Percentiles rank a stretch among this genome's conserved stretches.
These are phyloP conservation scores for Berberis vulgaris DNA, from an alignment of 164 flowering plant genomes.

Conservation along the genomic window DNA sequence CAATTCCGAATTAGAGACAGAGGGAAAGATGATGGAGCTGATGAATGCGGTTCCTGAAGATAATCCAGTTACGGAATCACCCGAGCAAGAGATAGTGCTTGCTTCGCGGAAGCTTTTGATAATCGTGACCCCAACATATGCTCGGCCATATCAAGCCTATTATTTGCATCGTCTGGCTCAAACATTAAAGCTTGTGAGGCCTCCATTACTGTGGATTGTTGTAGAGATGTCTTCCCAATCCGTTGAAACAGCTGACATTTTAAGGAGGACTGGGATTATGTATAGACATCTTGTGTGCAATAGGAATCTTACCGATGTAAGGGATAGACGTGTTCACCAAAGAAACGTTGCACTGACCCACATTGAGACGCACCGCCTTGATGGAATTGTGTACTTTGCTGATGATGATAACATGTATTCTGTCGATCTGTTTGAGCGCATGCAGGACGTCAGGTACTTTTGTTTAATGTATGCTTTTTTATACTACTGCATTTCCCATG, in stretches of 20 bases:
- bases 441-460: slow-evolving; percentile 71
- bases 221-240: slow-evolving; percentile 77
- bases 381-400: slow-evolving; percentile 89
- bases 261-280: slow-evolving; percentile 74
- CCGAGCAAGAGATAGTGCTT: slow-evolving; percentile 18
- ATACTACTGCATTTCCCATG: neutral
- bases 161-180: slow-evolving; percentile 67
- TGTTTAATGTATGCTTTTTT: neutral
- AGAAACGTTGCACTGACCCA: slow-evolving; percentile 79
- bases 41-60: slow-evolving; percentile 12
- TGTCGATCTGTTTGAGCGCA: slow-evolving; percentile 51
- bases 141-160: slow-evolving; percentile 69
- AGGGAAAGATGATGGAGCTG: slow-evolving; percentile 7
- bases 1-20: slow-evolving; percentile 11
- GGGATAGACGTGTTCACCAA: slow-evolving; percentile 39
- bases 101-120: slow-evolving; percentile 53
- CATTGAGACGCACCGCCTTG: slow-evolving; percentile 76
- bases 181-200: slow-evolving; percentile 49
- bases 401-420: slow-evolving; percentile 63
- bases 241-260: slow-evolving; percentile 59
- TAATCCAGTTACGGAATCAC: slow-evolving; percentile 2
- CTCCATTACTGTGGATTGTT: slow-evolving; percentile 83
- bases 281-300: slow-evolving; percentile 78
- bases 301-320: slow-evolving; percentile 43
- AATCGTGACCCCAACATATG: slow-evolving; percentile 61